Base-by-base conservation (phyloP, 345 rosid genomes). In the Eucalyptus lansdowneana region DNA sequence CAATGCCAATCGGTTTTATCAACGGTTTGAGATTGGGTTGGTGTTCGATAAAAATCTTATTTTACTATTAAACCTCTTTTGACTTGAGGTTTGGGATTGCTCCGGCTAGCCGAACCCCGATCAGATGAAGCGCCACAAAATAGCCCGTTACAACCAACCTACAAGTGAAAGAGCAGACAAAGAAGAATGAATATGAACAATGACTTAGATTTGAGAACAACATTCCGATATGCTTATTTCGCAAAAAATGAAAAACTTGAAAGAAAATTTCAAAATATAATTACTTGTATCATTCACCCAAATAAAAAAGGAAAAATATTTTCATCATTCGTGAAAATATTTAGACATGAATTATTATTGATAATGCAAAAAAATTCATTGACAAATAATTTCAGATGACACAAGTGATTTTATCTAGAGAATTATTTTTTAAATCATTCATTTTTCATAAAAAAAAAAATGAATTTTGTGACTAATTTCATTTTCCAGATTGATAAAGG, bases 291-390 rank as follows among this genome's bases (percentile, higher is more conserved):
- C 4, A 0, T 17, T 53, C 56, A 53, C 56, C 56, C 24, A 53
- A 17, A 53, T 7, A 51, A 53, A 53, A 53, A 50, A 19, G 4
- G 4, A 3, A 17, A 53, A 17, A 7, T 53, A 53, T 53, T 53
- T 53, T 53, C 4, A 53, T 53, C 1, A 1, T 53, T 0, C 2
- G 4, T 53, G 22, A 53, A 53, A 19, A 3, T 53, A 17, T 19
- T 19, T 53, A 53, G 56, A 53, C 10, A 53, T 53, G 3, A 53
- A 53, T 17, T 53, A 19, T 53, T 19, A 53, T 53, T 53, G 5
- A 53, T 7, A 17, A 19, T 19, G 24, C 2, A 1, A 8, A 53
- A 51, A 51, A 53, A 17, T 7, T 53, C 56, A 53, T 53, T 45
- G 11, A 42, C 44, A 42, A 42, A 42, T 42, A 2, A 42, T 42